These are phyloP conservation scores for Dendrobium huoshanense DNA, from an alignment of 106 monocot species.

Conservation along the genomic window DNA sequence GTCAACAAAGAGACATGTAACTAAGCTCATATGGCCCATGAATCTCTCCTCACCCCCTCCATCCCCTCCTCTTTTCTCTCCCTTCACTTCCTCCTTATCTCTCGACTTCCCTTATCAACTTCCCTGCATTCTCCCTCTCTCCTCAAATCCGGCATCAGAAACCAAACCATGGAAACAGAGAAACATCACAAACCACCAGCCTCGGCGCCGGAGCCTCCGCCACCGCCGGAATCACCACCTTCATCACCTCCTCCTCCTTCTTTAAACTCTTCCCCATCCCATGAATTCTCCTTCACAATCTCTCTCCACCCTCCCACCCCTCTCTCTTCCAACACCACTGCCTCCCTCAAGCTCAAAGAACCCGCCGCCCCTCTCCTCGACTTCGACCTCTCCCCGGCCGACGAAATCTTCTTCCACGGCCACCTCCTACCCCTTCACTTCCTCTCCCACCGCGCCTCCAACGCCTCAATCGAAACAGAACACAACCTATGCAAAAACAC, in stretches of 20 bases:
- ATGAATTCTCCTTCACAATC: conserved; percentile 75
- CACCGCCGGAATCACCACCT: background rate
- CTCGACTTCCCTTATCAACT: background rate
- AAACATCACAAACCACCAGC: background rate
- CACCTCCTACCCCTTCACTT: conserved; percentile 54
- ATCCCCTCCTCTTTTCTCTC: background rate
- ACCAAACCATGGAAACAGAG: background rate
- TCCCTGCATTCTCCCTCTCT: background rate
- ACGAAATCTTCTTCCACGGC: conserved; percentile 80
- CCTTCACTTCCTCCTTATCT: background rate
- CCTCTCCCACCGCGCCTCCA: conserved; percentile 1
- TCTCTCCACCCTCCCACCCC: conserved; percentile 38
- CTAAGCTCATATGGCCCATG: too few species aligned
- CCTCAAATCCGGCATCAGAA: background rate
- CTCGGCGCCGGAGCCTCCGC: background rate
- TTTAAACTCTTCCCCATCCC: conserved; percentile 51
- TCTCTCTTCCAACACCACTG: background rate
- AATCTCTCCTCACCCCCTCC: background rate
- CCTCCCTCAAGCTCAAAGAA: background rate
- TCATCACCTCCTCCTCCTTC: conserved; percentile 12
- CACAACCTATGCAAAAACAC: background rate
- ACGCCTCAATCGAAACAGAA: background rate
- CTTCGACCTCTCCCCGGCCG: conserved; percentile 62
- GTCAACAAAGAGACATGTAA: too few species aligned
- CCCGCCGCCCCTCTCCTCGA: background rate